Conservation (phyloP, 23 red algal genomes). For the Chondrus crispus region DNA sequence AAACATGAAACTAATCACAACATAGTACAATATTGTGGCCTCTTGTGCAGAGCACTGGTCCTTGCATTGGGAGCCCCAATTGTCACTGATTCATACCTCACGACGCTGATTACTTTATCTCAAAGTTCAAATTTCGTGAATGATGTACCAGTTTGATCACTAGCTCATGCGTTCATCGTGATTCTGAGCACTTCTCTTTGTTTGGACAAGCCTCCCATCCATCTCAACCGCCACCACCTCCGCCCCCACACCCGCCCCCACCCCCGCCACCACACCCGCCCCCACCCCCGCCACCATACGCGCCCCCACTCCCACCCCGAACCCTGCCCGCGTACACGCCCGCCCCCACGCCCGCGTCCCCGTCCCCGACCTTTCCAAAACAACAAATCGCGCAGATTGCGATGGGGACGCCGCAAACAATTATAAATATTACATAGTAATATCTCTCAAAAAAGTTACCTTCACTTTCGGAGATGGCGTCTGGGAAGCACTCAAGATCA, state of each 20-base stretch:
- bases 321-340: not conserved
- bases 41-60: too few species aligned
- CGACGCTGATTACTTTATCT: too few species aligned
- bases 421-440: not conserved
- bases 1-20: too few species aligned
- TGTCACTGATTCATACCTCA: too few species aligned
- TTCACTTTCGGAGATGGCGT: not conserved
- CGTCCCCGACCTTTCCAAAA: not conserved
- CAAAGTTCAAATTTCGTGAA: too few species aligned
- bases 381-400: not conserved
- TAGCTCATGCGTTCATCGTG: too few species aligned
- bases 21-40: too few species aligned
- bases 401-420: not conserved
- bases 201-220: not conserved
- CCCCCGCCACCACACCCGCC: not conserved
- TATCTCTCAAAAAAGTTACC: too few species aligned
- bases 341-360: not conserved
- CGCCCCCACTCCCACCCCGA: not conserved
- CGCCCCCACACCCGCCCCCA: not conserved
- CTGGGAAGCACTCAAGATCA: not conserved
- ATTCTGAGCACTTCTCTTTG: not conserved
- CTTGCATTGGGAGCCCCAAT: too few species aligned
- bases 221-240: not conserved
- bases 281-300: not conserved
- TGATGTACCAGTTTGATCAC: too few species aligned